phyloP scores from a whole-genome alignment of 495 filamentous ascomycete species.

The Penicillium angulare region DNA sequence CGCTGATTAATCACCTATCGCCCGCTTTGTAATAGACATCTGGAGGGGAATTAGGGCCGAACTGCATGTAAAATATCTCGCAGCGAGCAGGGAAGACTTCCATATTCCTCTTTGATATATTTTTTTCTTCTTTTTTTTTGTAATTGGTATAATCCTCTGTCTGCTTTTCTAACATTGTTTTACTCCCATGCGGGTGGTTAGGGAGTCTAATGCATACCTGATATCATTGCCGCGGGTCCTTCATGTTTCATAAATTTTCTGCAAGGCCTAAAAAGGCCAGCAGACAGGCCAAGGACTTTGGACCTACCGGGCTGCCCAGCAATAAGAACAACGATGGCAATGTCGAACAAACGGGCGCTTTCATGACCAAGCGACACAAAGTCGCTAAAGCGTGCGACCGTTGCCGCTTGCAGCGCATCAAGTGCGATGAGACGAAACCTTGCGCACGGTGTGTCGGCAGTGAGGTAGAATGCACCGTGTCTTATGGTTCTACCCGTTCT shows the following conservation, averaged over 20 bases:
- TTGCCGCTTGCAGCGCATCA: constrained; percentile 4
- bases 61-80: too few species aligned
- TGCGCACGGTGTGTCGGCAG: constrained; percentile 2
- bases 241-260: constrained; percentile 3
- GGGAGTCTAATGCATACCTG: too few species aligned
- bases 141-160: too few species aligned
- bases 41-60: too few species aligned
- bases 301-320: neutral
- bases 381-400: constrained; percentile 2
- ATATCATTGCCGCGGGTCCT: too few species aligned
- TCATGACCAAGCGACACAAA: constrained; percentile 1
- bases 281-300: neutral
- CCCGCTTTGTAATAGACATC: too few species aligned
- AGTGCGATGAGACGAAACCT: constrained; percentile 6
- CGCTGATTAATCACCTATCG: too few species aligned
- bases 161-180: too few species aligned
- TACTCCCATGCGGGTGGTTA: too few species aligned
- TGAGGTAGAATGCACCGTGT: constrained; percentile 3
- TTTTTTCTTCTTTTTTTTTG: too few species aligned
- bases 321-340: neutral
- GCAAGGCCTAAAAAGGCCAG: constrained; percentile 3
- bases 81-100: too few species aligned
- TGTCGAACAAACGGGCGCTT: neutral
- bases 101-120: too few species aligned
- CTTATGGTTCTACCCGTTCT: constrained; percentile 1